Percentiles rank a stretch among this genome's conserved stretches.
phyloP scores from a whole-genome alignment of 208 protist genomes.

The Acanthamoeba lugdunensis region DNA sequence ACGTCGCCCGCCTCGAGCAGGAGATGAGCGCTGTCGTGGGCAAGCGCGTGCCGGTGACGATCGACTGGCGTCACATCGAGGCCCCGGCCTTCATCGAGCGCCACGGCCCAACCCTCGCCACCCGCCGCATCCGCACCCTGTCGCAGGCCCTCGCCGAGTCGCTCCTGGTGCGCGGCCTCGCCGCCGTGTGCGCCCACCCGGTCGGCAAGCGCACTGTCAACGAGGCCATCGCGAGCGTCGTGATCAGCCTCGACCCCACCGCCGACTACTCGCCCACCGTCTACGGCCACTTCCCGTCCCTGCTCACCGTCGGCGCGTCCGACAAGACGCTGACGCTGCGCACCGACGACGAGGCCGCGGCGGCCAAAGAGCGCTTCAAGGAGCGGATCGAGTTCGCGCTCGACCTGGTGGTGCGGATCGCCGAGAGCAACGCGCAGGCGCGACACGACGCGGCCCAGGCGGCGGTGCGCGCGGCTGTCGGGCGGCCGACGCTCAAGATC shows the following conservation, averaged over 20 bases:
- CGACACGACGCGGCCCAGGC: neutral
- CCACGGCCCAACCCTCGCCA: neutral
- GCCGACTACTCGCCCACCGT: constrained; percentile 3
- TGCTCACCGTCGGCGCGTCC: neutral
- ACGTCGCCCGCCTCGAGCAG: neutral
- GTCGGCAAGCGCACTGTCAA: neutral
- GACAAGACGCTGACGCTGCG: neutral
- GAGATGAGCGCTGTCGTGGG: neutral
- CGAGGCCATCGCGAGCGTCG: neutral
- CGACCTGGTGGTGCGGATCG: neutral
- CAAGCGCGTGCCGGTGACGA: neutral
- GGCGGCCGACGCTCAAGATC: constrained; percentile 2
- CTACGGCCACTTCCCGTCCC: neutral
- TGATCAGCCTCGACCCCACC: constrained; percentile 5
- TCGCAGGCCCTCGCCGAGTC: constrained; percentile 2
- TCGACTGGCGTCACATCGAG: constrained; percentile 1
- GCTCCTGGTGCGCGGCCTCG: neutral
- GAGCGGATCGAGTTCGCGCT: constrained; percentile 27
- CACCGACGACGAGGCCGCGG: neutral
- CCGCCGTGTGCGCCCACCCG: constrained; percentile 3
- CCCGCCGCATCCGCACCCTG: neutral
- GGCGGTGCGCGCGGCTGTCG: neutral
- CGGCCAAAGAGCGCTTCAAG: neutral
- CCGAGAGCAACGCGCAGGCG: constrained; percentile 9
- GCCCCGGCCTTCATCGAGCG: neutral